phyloP scores from a whole-genome alignment of 495 filamentous ascomycete genomes.

The Annulohypoxylon nitens region DNA sequence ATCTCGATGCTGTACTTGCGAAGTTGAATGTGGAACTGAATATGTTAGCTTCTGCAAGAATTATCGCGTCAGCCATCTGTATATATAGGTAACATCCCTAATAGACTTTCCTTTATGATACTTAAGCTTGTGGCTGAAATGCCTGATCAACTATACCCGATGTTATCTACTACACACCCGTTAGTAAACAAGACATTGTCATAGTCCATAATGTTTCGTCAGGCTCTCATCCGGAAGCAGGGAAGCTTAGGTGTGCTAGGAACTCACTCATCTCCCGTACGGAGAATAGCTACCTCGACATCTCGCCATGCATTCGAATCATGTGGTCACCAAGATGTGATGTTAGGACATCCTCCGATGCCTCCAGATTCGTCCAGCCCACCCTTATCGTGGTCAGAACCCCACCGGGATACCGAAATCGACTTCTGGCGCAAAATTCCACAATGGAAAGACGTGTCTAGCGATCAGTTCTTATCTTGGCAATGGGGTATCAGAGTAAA shows the following conservation, averaged over 20 bases:
- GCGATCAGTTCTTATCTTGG: constrained; percentile 45
- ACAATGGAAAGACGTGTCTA: constrained; percentile 27
- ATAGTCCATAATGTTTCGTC: constrained; percentile 3
- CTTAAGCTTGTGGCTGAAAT: not conserved
- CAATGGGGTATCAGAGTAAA: constrained; percentile 43
- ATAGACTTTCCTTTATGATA: not conserved
- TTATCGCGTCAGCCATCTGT: not conserved
- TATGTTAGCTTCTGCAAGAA: not conserved
- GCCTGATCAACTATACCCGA: not conserved
- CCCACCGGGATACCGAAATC: not conserved
- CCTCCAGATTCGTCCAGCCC: not conserved
- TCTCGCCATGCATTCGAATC: not conserved
- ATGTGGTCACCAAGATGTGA: not conserved
- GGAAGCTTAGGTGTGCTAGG: not conserved
- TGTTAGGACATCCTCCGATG: not conserved
- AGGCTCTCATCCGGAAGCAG: not conserved
- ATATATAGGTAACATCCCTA: not conserved
- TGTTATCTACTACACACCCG: not conserved
- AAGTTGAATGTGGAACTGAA: not conserved
- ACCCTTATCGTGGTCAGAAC: not conserved
- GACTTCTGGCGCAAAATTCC: constrained; percentile 45
- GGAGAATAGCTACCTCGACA: constrained; percentile 7
- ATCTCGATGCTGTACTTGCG: not conserved
- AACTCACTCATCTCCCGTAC: not conserved
- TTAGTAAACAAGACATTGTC: not conserved